A percentile compares a stretch with the other conserved stretches of the same genome.
phyloP scores from a whole-genome alignment of 176 grass and related monocot species.

The Avena atlantica region DNA sequence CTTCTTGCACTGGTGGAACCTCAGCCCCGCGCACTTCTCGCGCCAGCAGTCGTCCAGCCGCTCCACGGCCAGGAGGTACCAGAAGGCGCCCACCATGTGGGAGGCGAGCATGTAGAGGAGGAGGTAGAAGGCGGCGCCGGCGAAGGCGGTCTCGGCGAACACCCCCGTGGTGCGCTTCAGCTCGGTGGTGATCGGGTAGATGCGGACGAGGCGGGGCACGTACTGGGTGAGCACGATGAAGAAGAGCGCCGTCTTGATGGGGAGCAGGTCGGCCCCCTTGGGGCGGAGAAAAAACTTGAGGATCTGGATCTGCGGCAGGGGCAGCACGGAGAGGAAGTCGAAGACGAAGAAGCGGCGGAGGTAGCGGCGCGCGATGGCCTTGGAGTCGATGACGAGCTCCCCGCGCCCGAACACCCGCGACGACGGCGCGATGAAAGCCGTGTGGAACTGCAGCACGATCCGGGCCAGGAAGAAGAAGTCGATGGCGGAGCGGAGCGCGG shows the following conservation, averaged over 20 bases:
- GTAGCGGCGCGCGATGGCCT: conserved; percentile 68
- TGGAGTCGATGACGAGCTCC: conserved; percentile 74
- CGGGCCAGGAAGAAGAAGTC: conserved; percentile 79
- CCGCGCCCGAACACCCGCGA: conserved; percentile 92
- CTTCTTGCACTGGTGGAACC: conserved; percentile 49
- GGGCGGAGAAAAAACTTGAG: conserved; percentile 60
- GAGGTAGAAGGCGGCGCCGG: conserved; percentile 77
- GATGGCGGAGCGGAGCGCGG: conserved; percentile 58
- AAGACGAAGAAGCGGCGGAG: conserved; percentile 64
- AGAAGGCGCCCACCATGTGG: conserved; percentile 88
- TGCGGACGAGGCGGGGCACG: conserved; percentile 63
- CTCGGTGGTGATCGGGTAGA: conserved; percentile 75
- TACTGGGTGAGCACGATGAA: conserved; percentile 68
- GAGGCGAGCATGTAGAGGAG: conserved; percentile 86
- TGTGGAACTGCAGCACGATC: conserved; percentile 82
- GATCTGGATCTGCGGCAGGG: conserved; percentile 67
- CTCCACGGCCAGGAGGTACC: conserved; percentile 83
- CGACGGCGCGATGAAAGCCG: conserved; percentile 85
- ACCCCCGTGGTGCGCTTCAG: conserved; percentile 74
- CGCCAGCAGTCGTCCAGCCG: conserved; percentile 82
- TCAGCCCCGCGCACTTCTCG: conserved; percentile 45
- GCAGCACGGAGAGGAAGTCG: conserved; percentile 75
- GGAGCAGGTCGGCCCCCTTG: conserved; percentile 50
- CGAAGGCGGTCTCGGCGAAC: conserved; percentile 76
- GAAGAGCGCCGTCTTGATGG: conserved; percentile 67